A percentile compares a stretch with the other conserved stretches of the same genome.
These are phyloP conservation scores for Debaryomyces fabryi DNA, from an alignment of 1,139 yeast genomes.

Conservation along the genomic window DNA sequence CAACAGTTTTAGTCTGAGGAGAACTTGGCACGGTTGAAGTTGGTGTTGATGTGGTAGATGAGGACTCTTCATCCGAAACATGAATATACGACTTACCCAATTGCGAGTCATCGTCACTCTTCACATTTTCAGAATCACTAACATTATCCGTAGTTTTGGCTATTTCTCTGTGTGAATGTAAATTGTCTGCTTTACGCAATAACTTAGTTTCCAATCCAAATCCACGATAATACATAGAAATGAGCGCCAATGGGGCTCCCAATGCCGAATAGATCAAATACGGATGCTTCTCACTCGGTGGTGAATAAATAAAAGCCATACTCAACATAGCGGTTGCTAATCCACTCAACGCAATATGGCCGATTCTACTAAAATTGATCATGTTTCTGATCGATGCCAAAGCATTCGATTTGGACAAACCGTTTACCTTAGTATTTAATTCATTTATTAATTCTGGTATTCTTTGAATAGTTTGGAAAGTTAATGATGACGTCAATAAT, in stretches of 20 bases:
- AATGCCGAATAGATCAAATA: constrained; percentile 58
- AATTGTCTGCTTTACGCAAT: constrained; percentile 9
- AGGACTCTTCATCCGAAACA: constrained; percentile 48
- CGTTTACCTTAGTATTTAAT: constrained; percentile 21
- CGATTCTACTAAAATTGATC: constrained; percentile 29
- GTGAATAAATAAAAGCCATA: constrained; percentile 45
- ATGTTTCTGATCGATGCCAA: constrained; percentile 19
- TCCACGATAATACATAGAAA: constrained; percentile 26
- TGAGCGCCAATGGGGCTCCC: constrained; percentile 44
- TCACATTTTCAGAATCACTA: constrained; percentile 12
- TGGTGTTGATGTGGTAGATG: constrained; percentile 33
- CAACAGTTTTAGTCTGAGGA: constrained; percentile 25
- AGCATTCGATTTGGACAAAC: constrained; percentile 11
- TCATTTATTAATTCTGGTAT: constrained; percentile 42
- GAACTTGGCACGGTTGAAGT: constrained; percentile 34
- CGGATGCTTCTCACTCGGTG: constrained; percentile 53
- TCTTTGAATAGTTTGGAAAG: constrained; percentile 36
- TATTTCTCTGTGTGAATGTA: not conserved
- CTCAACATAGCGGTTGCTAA: constrained; percentile 43
- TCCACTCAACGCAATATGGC: constrained; percentile 37
- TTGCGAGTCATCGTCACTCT: constrained; percentile 34
- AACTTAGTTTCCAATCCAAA: constrained; percentile 21
- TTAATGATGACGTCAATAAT: constrained; percentile 45
- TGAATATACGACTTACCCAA: constrained; percentile 55
- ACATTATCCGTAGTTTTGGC: not conserved